Evolutionary conservation across 306 rosid genomes (phyloP).

Genomic region (Comarum palustre): DNA sequence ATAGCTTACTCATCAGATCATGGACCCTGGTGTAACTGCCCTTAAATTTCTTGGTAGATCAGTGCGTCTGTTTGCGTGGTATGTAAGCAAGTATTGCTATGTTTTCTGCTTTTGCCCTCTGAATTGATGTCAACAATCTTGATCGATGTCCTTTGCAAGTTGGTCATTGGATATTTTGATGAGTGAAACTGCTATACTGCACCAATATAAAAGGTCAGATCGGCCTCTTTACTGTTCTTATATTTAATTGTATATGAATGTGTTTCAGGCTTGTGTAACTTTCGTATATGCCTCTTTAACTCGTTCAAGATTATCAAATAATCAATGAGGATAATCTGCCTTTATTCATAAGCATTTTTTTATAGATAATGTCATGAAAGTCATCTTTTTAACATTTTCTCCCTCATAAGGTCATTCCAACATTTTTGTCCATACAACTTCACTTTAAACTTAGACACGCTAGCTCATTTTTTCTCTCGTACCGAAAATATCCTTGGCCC

Average conservation of each 20-base stretch:
- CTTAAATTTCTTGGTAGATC: background rate
- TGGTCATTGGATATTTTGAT: background rate
- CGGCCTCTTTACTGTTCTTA: background rate
- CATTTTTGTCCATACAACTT: too few relatives aligned
- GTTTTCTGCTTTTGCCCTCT: background rate
- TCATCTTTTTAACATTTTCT: too few relatives aligned
- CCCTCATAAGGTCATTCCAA: too few relatives aligned
- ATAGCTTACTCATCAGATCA: too few relatives aligned
- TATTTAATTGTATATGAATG: background rate
- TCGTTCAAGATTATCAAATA: background rate
- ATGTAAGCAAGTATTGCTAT: too few relatives aligned
- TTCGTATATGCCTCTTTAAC: too few relatives aligned
- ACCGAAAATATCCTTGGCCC: too few relatives aligned
- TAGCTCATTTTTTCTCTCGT: too few relatives aligned
- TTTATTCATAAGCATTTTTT: too few relatives aligned
- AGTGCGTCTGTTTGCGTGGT: background rate
- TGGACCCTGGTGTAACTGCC: background rate
- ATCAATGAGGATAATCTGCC: background rate
- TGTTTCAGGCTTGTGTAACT: background rate
- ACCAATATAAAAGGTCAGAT: background rate
- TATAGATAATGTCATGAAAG: too few relatives aligned
- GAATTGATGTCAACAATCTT: background rate
- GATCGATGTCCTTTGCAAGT: background rate
- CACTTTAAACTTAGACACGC: too few relatives aligned
- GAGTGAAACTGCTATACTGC: background rate